Percentiles rank a stretch among this genome's conserved stretches.
phyloP scores from a whole-genome alignment of 345 rosid species.

The Excoecaria agallocha region DNA sequence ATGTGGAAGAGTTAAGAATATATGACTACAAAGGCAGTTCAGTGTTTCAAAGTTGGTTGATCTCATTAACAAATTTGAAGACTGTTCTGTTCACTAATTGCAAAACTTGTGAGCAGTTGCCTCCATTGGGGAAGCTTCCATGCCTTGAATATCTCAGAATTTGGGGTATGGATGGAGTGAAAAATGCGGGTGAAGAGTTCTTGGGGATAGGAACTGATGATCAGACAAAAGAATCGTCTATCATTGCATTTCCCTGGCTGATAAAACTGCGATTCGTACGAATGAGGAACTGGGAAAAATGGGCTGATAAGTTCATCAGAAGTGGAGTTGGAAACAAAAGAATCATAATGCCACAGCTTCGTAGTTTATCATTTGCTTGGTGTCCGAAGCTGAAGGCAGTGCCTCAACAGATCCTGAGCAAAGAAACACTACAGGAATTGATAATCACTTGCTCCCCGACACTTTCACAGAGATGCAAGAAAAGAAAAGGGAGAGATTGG shows the following conservation, averaged over 20 bases:
- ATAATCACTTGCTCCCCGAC: background rate
- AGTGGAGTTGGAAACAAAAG: background rate
- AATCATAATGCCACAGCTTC: constrained; percentile 3
- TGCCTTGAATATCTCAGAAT: background rate
- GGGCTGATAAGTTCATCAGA: background rate
- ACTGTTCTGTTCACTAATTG: background rate
- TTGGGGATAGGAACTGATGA: background rate
- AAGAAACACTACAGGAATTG: background rate
- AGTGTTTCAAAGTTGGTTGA: constrained; percentile 4
- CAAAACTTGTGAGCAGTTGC: constrained; percentile 1
- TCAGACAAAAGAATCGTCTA: too few relatives aligned
- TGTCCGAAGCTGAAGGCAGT: constrained; percentile 8
- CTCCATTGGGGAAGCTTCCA: constrained; percentile 1
- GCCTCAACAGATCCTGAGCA: background rate
- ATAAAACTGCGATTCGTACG: constrained; percentile 2
- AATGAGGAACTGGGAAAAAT: constrained; percentile 3
- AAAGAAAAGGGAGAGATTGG: background rate
- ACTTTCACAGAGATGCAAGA: background rate
- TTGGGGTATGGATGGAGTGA: constrained; percentile 6
- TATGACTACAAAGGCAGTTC: background rate
- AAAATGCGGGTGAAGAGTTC: background rate
- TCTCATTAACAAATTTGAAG: background rate
- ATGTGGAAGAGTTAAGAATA: background rate
- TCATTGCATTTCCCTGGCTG: constrained; percentile 7
- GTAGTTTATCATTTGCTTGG: background rate